These are phyloP conservation scores for Metschnikowia orientalis DNA, from an alignment of 805 yeast genomes.

Conservation along the genomic window DNA sequence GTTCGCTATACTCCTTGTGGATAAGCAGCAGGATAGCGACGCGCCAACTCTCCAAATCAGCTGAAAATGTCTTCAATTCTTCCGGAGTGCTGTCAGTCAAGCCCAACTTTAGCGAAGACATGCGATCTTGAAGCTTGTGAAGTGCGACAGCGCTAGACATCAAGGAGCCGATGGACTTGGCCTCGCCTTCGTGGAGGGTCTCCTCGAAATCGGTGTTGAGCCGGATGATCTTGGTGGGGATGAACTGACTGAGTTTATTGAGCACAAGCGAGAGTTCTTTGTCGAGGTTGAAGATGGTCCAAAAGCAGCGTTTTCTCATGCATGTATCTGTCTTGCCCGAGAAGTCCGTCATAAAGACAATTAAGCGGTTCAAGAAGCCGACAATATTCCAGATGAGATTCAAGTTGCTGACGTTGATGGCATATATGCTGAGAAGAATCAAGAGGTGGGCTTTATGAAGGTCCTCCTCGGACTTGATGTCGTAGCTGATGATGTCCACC, in stretches of 20 bases:
- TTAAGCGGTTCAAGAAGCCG: constrained; percentile 30
- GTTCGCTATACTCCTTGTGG: constrained; percentile 25
- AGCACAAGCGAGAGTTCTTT: constrained; percentile 34
- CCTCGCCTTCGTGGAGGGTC: constrained; percentile 22
- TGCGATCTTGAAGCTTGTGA: constrained; percentile 23
- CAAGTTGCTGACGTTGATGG: constrained; percentile 26
- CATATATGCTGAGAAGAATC: constrained; percentile 30
- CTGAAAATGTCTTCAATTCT: constrained; percentile 21
- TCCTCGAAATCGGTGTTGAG: constrained; percentile 15
- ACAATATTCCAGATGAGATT: constrained; percentile 32
- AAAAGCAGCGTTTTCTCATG: constrained; percentile 24
- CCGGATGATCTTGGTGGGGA: constrained; percentile 21
- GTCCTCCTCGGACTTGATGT: constrained; percentile 22
- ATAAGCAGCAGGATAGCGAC: constrained; percentile 25
- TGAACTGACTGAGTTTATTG: constrained; percentile 34
- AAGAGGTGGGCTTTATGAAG: constrained; percentile 27
- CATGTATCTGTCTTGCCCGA: constrained; percentile 4
- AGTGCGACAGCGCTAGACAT: constrained; percentile 24
- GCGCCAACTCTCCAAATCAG: constrained; percentile 37
- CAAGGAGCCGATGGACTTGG: constrained; percentile 16
- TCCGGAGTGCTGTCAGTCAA: constrained; percentile 6
- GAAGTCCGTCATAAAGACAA: constrained; percentile 16
- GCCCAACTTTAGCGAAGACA: constrained; percentile 20
- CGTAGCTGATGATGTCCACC: constrained; percentile 32
- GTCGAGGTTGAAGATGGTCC: constrained; percentile 38